Base-by-base conservation (phyloP, 2,329 filamentous ascomycete genomes). In the Ciborinia camelliae region DNA sequence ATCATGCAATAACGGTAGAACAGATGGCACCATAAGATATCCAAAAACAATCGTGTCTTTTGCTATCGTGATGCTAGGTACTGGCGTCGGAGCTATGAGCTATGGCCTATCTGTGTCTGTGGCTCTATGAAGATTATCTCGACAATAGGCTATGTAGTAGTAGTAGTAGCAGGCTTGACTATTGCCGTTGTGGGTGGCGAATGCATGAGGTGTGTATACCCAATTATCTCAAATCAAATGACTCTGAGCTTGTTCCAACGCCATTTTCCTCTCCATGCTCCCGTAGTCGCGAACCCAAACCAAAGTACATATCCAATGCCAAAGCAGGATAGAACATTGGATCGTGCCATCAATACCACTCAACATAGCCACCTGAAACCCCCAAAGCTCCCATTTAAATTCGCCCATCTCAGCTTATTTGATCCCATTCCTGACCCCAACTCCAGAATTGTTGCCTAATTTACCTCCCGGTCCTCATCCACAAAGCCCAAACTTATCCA, bases 1-100 rank as follows among this genome's bases (percentile, higher is more conserved):
- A 63, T 63, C 65, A 63, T 65, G 64, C 73, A 73, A 71, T 68
- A 70, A 72, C 72, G 71, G 32, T 41, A 58, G 69, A 70, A 73
- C 71, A 71, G 68, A 71, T 74, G 72, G 74, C 72, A 73, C 70
- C 72, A 71, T 69, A 73, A 73, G 71, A 75, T 69, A 73, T 75
- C 74, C 74, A 74, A 73, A 72, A 75, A 75, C 65, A 75, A 74
- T 75, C 72, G 78, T 79, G 76, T 80, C 77, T 81, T 88, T 85
- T 89, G 87, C 88, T 90, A 90, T 86, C 86, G 84, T 87, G 84
- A 85, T 86, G 85, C 87, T 90, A 90, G 85, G 84, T 85, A 84
- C 83, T 86, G 80, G 80, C 80, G 79, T 81, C 78, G 81, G 81
- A 82, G 66, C 66, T 63, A 68, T 78, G 79, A 80, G 81, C 79